Base-by-base conservation (phyloP, 768 basidiomycete species). In the Lyophyllum atratum region DNA sequence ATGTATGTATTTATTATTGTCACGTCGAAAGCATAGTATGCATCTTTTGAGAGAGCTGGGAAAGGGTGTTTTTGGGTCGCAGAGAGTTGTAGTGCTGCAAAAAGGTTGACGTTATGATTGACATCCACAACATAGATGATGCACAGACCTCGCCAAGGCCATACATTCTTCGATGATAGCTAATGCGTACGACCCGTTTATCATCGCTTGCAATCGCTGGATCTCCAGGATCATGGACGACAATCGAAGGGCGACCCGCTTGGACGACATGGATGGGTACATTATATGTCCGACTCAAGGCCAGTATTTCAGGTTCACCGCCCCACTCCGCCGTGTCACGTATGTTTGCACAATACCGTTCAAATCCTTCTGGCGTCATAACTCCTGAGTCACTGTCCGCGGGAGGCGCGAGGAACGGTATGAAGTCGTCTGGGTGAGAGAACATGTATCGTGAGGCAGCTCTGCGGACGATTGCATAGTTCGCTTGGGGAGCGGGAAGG, bases 231-330 rank as follows among this genome's bases (percentile, higher is more conserved):
- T 86, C 77, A 65, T 97, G 95, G 4, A 86, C 82, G n/a, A 97
- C 94, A 14, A 98, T 78, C 1, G 86, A 80, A 2, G 95, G 95
- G 25, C 79, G 80, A 0, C 87, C 88, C 1, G 85, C 85, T 70
- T 98, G 97, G 12, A 98, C 80, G 52, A 99, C 90, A 68, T 96
- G 89, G 48, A 99, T 95, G 0, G 95, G 89, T 37, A 95, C 75
- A 53, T 86, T 81, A 70, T 83, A 98, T 28, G 86, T 85, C 49
- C 88, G 80, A 67, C 89, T 88, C 15, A 98, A 77, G 3, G 97
- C 97, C 63, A 90, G 80, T 29, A 99, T 94, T 80, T 98, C 97
- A 7, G 94, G 95, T 74, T 98, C 95, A 33, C 97, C 96, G 48
- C 97, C 97, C 97, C 97, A 98, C 28, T 86, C 82, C n/a, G 85